A percentile compares a stretch with the other conserved stretches of the same genome.
phyloP scores from a whole-genome alignment of 768 basidiomycete species.

The Boletus pseudo-olivaceus region DNA sequence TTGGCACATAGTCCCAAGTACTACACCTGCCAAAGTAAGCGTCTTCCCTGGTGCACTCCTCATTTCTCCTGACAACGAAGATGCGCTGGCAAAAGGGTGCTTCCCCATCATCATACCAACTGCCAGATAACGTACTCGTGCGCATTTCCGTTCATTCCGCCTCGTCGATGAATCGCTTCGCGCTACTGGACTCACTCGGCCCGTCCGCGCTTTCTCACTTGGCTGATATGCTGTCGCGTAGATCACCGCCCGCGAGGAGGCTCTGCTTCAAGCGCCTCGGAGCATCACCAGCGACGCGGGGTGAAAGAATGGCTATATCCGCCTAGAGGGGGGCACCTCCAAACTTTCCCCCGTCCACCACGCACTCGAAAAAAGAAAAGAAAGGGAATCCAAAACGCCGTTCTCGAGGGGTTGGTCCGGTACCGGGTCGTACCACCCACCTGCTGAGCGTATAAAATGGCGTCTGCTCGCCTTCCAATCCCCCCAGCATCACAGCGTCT shows the following conservation, averaged over 20 bases:
- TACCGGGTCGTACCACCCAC: slow-evolving; percentile 8
- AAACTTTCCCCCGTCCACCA: background rate
- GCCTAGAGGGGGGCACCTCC: background rate
- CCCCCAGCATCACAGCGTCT: background rate
- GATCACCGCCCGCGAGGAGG: background rate
- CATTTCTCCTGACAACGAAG: slow-evolving; percentile 9
- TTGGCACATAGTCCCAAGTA: background rate
- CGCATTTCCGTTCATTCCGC: slow-evolving; percentile 7
- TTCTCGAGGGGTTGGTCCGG: background rate
- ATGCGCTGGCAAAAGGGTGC: background rate
- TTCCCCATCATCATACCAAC: slow-evolving; percentile 13
- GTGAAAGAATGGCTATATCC: slow-evolving; percentile 14
- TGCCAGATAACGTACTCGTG: slow-evolving; percentile 16
- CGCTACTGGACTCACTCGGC: background rate
- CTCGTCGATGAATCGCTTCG: background rate
- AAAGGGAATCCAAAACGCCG: slow-evolving; percentile 15
- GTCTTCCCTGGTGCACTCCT: slow-evolving; percentile 3
- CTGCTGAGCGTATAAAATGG: slow-evolving; percentile 14
- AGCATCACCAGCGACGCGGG: background rate
- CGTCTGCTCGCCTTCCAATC: background rate
- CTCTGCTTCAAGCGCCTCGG: background rate
- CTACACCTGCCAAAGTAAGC: slow-evolving; percentile 16
- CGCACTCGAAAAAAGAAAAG: slow-evolving; percentile 10
- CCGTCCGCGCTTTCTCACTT: slow-evolving; percentile 4
- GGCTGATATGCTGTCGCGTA: slow-evolving; percentile 7